Conservation (phyloP, 345 rosid species). For the Atalantia buxifolia region DNA sequence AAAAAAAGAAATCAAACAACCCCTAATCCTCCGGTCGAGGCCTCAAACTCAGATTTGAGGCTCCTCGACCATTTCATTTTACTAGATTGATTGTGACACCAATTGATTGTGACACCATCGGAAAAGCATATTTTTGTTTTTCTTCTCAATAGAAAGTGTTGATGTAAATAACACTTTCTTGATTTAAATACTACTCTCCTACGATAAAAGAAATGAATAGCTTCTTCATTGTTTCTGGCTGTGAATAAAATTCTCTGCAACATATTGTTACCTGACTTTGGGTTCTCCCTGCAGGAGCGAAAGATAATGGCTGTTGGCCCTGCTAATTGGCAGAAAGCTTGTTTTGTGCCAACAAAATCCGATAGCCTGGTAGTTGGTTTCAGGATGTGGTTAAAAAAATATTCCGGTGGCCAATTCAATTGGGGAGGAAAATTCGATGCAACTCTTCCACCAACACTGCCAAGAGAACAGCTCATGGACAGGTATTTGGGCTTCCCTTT, state of each 20-base stretch:
- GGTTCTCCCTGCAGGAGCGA: conserved; percentile 50
- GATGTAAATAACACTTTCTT: neutral
- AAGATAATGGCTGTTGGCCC: conserved; percentile 59
- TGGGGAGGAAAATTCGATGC: conserved; percentile 71
- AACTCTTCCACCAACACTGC: conserved; percentile 67
- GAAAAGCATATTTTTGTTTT: neutral
- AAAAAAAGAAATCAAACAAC: no score
- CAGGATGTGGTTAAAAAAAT: conserved; percentile 77
- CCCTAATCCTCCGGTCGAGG: neutral
- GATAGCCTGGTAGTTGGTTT: conserved; percentile 51
- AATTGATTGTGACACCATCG: no score
- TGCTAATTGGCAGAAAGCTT: conserved; percentile 81
- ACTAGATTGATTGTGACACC: no score
- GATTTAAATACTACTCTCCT: neutral
- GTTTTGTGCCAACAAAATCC: conserved; percentile 74
- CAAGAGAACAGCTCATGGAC: conserved; percentile 73
- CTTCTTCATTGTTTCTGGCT: neutral
- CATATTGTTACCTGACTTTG: neutral
- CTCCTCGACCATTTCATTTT: no score
- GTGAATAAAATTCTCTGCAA: neutral
- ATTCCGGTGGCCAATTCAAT: conserved; percentile 54
- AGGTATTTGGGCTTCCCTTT: conserved; percentile 21
- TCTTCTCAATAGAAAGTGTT: neutral
- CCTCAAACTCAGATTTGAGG: neutral
- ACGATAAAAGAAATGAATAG: neutral